Percentiles rank a stretch among this genome's conserved stretches.
Evolutionary conservation across 148 eudicot genomes (phyloP).

Genomic region (Cornus controversa): DNA sequence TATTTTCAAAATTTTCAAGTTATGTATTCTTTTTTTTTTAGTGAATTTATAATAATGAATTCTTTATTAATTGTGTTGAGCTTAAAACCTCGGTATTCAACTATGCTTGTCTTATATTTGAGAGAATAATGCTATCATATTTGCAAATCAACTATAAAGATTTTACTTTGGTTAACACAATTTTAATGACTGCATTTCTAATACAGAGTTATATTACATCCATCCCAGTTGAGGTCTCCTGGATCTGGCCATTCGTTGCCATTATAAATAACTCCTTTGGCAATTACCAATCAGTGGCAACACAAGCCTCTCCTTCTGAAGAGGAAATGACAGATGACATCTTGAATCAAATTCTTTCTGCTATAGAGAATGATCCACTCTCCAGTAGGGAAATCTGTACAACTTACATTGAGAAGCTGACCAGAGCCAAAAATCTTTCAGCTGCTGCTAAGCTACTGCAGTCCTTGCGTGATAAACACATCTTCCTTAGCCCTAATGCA

Average conservation of each 20-base stretch:
- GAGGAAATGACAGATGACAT: slow-evolving; percentile 38
- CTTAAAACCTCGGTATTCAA: not conserved
- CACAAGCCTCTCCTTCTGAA: slow-evolving; percentile 41
- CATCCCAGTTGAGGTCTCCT: slow-evolving; percentile 35
- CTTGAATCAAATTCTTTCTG: slow-evolving; percentile 41
- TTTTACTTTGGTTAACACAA: not conserved
- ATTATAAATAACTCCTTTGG: slow-evolving; percentile 24
- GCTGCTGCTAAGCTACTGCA: slow-evolving; percentile 45
- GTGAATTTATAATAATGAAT: not conserved
- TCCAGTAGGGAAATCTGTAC: slow-evolving; percentile 37
- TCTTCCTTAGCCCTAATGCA: slow-evolving; percentile 43
- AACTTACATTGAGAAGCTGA: slow-evolving; percentile 44
- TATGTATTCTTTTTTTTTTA: not conserved
- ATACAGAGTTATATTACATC: slow-evolving; percentile 47
- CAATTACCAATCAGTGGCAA: slow-evolving; percentile 31
- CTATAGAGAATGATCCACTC: slow-evolving; percentile 26
- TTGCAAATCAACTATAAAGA: not conserved
- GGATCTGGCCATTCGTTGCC: slow-evolving; percentile 32
- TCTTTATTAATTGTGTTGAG: not conserved
- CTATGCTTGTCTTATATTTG: not conserved
- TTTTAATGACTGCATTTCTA: slow-evolving; percentile 27
- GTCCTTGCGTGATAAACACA: slow-evolving; percentile 34
- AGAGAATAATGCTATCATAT: not conserved
- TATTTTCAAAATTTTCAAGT: no score
- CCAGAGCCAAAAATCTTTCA: slow-evolving; percentile 37